Base-by-base conservation (phyloP, 1,284 basidiomycete species). In the Rhodotorula sp. region DNA sequence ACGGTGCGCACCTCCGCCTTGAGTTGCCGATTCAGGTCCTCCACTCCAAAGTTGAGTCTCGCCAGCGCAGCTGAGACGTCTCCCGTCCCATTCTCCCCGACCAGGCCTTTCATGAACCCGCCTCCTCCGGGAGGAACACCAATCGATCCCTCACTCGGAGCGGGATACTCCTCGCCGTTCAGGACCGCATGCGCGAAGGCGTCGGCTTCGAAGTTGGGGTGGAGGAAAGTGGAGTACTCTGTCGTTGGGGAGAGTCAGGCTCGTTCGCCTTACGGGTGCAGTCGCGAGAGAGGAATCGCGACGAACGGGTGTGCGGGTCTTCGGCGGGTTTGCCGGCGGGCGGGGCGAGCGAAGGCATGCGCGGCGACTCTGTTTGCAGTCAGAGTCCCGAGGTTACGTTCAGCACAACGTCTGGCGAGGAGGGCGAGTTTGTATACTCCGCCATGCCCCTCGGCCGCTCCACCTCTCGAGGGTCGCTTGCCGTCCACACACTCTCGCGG, bases 111-210 rank as follows among this genome's bases (percentile, higher is more conserved):
- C 63, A 63, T 66, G 66, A 65, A 56, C 2, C 48, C 31, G 10
- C 47, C 20, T 16, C 55, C 37, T 22, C n/a, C 28, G 2, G 57
- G 26, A 15, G 57, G 57, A 6, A 40, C 40, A 9, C 64, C 55
- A 28, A 15, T 59, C 26, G 65, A 47, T 9, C 44, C 64, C 20
- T 64, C 62, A 1, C 37, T 62, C 34, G 31, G 30, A n/a, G 54
- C 84, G 24, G 86, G 85, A 77, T 93, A 92, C 0, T 86, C 79
- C 73, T 91, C 88, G 34, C 90, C 89, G 16, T 91, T 87, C 30
- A 95, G 84, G 62, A 94, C 85, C 26, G 91, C 87, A 79, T 92
- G 93, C 8, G 92, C 92, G 78, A 94, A 94, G 64, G 90, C 88
- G 78, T 91, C 89, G 24, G 91, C 85, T 78, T 94, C 88, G 79